phyloP scores from a whole-genome alignment of 257 asterid species.

The Forsythia suspensa region DNA sequence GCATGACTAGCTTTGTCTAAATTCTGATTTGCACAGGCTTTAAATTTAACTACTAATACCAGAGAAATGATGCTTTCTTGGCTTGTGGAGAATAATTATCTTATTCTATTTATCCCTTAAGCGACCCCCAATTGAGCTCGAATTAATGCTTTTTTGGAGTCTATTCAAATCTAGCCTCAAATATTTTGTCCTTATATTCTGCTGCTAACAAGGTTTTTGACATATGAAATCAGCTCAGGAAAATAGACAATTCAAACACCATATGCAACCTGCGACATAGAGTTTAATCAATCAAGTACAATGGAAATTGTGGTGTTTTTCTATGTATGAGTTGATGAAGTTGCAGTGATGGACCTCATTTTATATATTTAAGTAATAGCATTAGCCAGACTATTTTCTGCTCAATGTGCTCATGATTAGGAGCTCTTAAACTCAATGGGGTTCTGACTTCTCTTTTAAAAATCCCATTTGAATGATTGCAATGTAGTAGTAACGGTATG shows the following conservation, averaged over 20 bases:
- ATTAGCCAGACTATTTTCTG: neutral
- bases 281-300: no score
- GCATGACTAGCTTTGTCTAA: slow-evolving; percentile 5
- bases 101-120: neutral
- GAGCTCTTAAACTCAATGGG: neutral
- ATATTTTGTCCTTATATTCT: no score
- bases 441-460: neutral
- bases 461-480: neutral
- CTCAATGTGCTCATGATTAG: neutral
- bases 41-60: neutral
- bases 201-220: no score
- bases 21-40: neutral
- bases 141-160: neutral
- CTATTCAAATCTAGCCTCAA: neutral
- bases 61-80: neutral
- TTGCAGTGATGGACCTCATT: neutral
- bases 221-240: neutral
- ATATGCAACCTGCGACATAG: neutral
- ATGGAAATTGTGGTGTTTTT: no score
- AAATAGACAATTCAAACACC: neutral
- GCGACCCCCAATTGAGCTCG: neutral
- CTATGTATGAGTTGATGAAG: neutral
- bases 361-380: neutral
- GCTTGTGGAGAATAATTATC: neutral
- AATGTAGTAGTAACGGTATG: neutral